Evolutionary conservation across 176 grass and related monocot species (phyloP), one percentile per base, ranked within the genome.

Genomic region (Oryza brachyantha): DNA sequence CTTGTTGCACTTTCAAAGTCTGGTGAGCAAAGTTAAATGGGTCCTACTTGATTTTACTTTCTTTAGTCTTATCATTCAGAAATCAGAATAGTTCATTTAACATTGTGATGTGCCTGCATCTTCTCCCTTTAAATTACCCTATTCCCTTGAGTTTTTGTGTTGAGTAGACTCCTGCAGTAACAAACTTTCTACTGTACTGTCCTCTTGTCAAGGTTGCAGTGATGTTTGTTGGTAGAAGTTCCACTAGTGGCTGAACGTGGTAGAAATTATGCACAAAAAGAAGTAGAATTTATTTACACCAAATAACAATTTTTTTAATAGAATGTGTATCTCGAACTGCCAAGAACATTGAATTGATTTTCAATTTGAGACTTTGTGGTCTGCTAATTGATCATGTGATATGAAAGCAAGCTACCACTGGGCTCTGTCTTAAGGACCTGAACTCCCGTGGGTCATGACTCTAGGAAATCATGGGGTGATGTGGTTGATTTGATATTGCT

Each of bases 1-100:
- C 90, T 98, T 29, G 61, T 81, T 84, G 87, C 83, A 77, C 85
- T 98, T 83, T 87, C 92, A 37, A 84, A 91, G 46, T 98, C 87
- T 32, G 80, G 95, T 98, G 43, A 79, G 86, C 64, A 52, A 64
- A 80, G 84, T 24, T 66, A 46, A 29, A 22, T 34, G 1, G 11
- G 2, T 43, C 36, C 40, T 78, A 39, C 41, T 82, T 88, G 65
- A 61, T 58, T 42, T 17, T 57, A 41, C 28, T 62, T 79, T 66
- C 10, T 29, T 28, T 42, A 70, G 17, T 59, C 24, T 12, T 29
- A 70, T 8, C 54, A 41, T 16, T 14, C 8, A 5, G 78, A 67
- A 41, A 10, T 14, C 8, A 5, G 78, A 67, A 13, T 60, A 27
- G 11, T 40, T 38, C 54, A 67, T 77, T 61, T 13, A 2, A 25